These are phyloP conservation scores for Claviceps monticola DNA, from an alignment of 2,329 filamentous ascomycete genomes.

Conservation along the genomic window DNA sequence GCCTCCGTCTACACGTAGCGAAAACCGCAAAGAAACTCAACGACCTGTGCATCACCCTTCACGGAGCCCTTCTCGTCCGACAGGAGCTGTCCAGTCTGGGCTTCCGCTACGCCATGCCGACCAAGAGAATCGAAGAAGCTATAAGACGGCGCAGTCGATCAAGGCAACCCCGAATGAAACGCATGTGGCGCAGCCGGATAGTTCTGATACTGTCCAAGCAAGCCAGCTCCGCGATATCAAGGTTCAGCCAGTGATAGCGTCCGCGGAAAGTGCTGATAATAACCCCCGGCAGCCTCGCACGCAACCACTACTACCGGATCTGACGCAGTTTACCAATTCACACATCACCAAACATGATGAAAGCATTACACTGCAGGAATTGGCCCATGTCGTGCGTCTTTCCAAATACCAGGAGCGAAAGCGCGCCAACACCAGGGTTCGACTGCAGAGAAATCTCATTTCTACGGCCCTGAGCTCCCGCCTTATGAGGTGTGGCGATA, in stretches of 20 bases:
- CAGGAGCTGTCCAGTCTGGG: conserved; percentile 26
- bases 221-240: conserved; percentile 15
- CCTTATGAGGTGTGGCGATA: conserved; percentile 59
- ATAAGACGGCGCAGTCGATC: conserved; percentile 22
- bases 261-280: conserved; percentile 25
- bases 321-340: conserved; percentile 51
- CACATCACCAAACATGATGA: conserved; percentile 46
- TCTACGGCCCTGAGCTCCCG: conserved; percentile 63
- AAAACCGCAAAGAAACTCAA: conserved; percentile 27
- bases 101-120: conserved; percentile 30
- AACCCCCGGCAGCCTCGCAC: conserved; percentile 27
- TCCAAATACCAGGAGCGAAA: conserved; percentile 74
- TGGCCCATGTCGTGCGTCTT: conserved; percentile 63
- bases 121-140: conserved; percentile 25
- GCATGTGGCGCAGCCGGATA: conserved; percentile 31
- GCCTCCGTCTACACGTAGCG: conserved; percentile 38
- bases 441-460: conserved; percentile 60
- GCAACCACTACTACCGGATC: conserved; percentile 47
- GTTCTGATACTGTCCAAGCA: conserved; percentile 17
- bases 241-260: conserved; percentile 16
- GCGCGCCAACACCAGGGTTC: conserved; percentile 56
- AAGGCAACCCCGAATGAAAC: conserved; percentile 31
- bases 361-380: conserved; percentile 59
- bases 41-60: conserved; percentile 38
- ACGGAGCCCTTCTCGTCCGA: conserved; percentile 38